Evolutionary conservation across 139 green algal genomes (phyloP).

Genomic region (Limnomonas spitsbergensis): DNA sequence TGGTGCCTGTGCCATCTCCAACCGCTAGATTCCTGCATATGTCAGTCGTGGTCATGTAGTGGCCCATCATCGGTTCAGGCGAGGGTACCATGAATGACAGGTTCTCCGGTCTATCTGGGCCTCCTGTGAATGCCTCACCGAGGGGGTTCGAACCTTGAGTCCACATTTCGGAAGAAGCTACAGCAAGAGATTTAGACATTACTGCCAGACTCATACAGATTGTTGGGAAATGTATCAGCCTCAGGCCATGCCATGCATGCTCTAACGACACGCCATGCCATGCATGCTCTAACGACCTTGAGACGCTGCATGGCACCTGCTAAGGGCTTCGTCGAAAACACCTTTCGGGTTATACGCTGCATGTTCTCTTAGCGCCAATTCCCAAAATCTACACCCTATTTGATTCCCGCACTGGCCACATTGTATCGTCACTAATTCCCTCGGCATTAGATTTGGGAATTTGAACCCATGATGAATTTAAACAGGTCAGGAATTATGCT

Average conservation of each 20-base stretch:
- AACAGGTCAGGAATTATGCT: background rate
- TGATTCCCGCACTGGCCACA: constrained; percentile 98
- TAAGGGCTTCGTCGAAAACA: constrained; percentile 73
- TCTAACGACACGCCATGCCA: too few relatives aligned
- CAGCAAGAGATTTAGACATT: background rate
- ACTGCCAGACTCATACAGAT: background rate
- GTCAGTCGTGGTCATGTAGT: too few relatives aligned
- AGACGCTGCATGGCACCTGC: constrained; percentile 59
- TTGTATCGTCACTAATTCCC: constrained; percentile 95
- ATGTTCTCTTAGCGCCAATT: constrained; percentile 75
- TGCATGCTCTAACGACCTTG: too few relatives aligned
- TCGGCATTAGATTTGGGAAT: background rate
- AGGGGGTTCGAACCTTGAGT: constrained; percentile 53
- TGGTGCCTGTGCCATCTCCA: constrained; percentile 44
- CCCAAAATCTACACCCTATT: constrained; percentile 96
- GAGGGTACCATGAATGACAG: too few relatives aligned
- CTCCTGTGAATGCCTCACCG: constrained; percentile 17
- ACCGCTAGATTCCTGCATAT: constrained; percentile 55
- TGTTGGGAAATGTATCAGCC: too few relatives aligned
- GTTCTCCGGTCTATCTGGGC: background rate
- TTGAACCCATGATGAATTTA: background rate
- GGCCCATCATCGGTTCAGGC: background rate
- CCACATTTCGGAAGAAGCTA: constrained; percentile 82
- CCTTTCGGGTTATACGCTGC: constrained; percentile 61
- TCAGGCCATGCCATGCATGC: too few relatives aligned